Evolutionary conservation across 352 stramenopile species (phyloP).

Genomic region (Globisporangium heterothallicum): DNA sequence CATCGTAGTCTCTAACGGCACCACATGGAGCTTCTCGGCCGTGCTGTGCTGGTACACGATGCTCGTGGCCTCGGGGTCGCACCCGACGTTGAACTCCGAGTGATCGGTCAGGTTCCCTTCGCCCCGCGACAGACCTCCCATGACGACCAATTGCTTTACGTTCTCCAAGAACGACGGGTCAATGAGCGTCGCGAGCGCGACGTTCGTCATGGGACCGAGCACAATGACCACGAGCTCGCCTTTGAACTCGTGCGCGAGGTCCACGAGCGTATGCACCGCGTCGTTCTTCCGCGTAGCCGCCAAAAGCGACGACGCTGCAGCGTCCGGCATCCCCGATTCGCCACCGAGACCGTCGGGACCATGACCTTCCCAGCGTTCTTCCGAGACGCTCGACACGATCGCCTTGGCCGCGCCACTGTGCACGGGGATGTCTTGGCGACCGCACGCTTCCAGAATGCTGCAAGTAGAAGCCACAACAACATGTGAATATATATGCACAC

Average conservation of each 20-base stretch:
- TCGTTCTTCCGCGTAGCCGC: constrained; percentile 41
- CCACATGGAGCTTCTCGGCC: constrained; percentile 51
- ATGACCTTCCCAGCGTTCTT: constrained; percentile 65
- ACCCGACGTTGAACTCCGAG: constrained; percentile 77
- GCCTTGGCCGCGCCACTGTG: constrained; percentile 59
- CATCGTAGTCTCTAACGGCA: constrained; percentile 65
- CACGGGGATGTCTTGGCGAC: constrained; percentile 43
- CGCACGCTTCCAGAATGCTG: constrained; percentile 61
- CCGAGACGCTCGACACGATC: constrained; percentile 60
- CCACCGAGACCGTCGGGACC: constrained; percentile 69
- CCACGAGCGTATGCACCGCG: constrained; percentile 59
- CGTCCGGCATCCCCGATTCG: constrained; percentile 17
- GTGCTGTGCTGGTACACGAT: constrained; percentile 68
- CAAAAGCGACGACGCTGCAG: constrained; percentile 18
- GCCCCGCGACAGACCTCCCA: constrained; percentile 67
- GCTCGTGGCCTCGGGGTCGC: constrained; percentile 71
- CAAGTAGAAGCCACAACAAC: no score
- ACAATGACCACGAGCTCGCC: constrained; percentile 73
- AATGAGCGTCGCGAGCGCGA: constrained; percentile 67
- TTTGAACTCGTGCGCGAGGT: constrained; percentile 44
- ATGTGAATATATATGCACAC: not conserved
- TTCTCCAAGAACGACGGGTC: constrained; percentile 60
- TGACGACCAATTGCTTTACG: constrained; percentile 63
- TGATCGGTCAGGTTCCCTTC: constrained; percentile 65
- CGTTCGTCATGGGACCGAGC: constrained; percentile 73